phyloP scores from a whole-genome alignment of 2,329 filamentous ascomycete species.

The Magnaporthiopsis poae region DNA sequence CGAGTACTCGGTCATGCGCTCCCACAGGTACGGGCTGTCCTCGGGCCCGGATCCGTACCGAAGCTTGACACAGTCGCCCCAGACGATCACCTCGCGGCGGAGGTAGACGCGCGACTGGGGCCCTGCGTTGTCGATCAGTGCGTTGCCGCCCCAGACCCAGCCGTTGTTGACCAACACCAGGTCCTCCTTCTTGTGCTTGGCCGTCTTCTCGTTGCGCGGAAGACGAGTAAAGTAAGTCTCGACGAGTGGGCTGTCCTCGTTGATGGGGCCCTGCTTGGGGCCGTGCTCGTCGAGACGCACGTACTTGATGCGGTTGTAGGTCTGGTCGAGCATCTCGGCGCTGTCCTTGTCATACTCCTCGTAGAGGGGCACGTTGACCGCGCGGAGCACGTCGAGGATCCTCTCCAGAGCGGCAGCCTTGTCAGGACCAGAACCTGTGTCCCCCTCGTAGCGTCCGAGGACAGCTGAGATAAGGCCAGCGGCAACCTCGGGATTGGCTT shows the following conservation, averaged over 20 bases:
- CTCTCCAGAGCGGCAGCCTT: slow-evolving; percentile 43
- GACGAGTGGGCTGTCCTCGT: slow-evolving; percentile 66
- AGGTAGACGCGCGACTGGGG: slow-evolving; percentile 85
- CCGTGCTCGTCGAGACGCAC: slow-evolving; percentile 85
- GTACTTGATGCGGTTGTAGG: slow-evolving; percentile 93
- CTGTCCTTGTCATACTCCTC: slow-evolving; percentile 81
- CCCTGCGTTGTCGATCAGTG: slow-evolving; percentile 85
- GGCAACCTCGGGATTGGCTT: slow-evolving; percentile 57
- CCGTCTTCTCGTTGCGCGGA: slow-evolving; percentile 66
- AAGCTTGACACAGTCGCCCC: slow-evolving; percentile 96
- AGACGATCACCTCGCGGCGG: slow-evolving; percentile 90
- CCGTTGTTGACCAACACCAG: slow-evolving; percentile 88
- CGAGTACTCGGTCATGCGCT: slow-evolving; percentile 90
- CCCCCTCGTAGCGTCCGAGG: slow-evolving; percentile 57
- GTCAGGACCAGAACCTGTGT: slow-evolving; percentile 36
- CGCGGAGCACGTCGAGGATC: slow-evolving; percentile 60
- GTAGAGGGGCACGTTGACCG: slow-evolving; percentile 80
- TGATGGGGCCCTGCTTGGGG: slow-evolving; percentile 74
- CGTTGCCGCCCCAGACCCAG: slow-evolving; percentile 97
- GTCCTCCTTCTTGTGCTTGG: slow-evolving; percentile 64
- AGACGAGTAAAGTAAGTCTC: slow-evolving; percentile 92
- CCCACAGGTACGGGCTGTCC: slow-evolving; percentile 90
- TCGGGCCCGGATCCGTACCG: slow-evolving; percentile 71
- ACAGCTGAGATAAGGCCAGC: slow-evolving; percentile 59
- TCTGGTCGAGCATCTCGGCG: slow-evolving; percentile 73